These are phyloP conservation scores for Ampelomyces quisqualis DNA, from an alignment of 2,329 filamentous ascomycete genomes.

Conservation along the genomic window DNA sequence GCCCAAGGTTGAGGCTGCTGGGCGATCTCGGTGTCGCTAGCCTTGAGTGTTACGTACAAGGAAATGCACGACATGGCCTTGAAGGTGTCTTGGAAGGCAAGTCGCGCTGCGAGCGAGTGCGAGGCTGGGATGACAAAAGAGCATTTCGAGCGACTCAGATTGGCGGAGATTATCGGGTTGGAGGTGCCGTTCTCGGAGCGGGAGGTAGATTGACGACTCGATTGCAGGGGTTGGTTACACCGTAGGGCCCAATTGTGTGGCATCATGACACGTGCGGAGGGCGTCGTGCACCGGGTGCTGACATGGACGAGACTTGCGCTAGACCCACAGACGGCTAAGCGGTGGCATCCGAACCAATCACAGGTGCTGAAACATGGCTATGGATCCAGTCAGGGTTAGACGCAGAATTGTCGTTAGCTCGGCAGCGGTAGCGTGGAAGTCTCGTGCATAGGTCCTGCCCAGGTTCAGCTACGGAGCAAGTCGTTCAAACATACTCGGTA, in stretches of 20 bases:
- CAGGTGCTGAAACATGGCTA: too few species aligned
- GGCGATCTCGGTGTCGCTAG: constrained; percentile 14
- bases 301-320: too few species aligned
- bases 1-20: constrained; percentile 22
- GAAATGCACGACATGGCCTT: constrained; percentile 14
- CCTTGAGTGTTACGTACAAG: constrained; percentile 26
- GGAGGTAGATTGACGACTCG: too few species aligned
- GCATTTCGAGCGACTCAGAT: constrained; percentile 11
- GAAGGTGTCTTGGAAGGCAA: constrained; percentile 14
- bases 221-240: constrained; percentile 14
- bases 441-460: too few species aligned
- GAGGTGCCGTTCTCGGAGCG: constrained; percentile 22
- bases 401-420: too few species aligned
- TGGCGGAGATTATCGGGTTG: constrained; percentile 20
- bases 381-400: too few species aligned
- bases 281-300: too few species aligned
- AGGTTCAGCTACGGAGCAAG: too few species aligned
- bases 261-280: constrained; percentile 21
- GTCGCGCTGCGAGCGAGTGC: constrained; percentile 11
- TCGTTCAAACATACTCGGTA: too few species aligned
- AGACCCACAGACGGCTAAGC: too few species aligned
- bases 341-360: too few species aligned
- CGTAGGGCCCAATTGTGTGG: constrained; percentile 11
- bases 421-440: neutral
- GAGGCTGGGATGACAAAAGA: constrained; percentile 21